A percentile compares a stretch with the other conserved stretches of the same genome.
Evolutionary conservation across 768 basidiomycete genomes (phyloP).

Genomic region (Fistulinella prunicolor): DNA sequence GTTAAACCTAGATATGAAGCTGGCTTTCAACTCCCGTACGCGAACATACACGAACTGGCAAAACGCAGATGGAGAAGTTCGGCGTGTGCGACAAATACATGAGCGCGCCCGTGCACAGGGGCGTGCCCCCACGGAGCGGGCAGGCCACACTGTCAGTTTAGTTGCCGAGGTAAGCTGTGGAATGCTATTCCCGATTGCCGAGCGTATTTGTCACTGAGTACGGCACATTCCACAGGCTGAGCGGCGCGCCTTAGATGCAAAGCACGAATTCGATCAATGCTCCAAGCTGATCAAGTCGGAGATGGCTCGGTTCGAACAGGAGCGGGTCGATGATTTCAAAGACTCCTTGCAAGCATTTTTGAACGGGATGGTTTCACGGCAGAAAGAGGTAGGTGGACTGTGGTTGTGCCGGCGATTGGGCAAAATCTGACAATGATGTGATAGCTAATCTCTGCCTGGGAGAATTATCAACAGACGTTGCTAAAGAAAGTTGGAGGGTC

Average conservation of each 20-base stretch:
- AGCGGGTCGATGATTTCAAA: conserved; percentile 93
- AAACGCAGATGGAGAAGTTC: conserved; percentile 68
- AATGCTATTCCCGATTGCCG: not conserved
- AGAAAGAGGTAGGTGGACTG: conserved; percentile 61
- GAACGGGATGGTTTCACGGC: conserved; percentile 80
- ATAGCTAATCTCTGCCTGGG: conserved; percentile 77
- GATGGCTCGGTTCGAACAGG: conserved; percentile 87
- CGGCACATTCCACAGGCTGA: conserved; percentile 58
- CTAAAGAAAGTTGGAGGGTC: conserved; percentile 44
- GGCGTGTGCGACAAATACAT: conserved; percentile 69
- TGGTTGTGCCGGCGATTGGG: too few species aligned
- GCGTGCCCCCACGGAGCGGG: conserved; percentile 62
- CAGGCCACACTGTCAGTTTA: conserved; percentile 70
- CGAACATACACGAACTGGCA: conserved; percentile 83
- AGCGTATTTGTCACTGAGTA: not conserved
- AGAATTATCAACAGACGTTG: conserved; percentile 73
- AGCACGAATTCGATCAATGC: conserved; percentile 85
- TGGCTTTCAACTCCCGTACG: conserved; percentile 85
- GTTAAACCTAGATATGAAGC: conserved; percentile 38
- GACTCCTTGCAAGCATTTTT: conserved; percentile 76
- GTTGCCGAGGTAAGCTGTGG: conserved; percentile 67
- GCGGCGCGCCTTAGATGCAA: conserved; percentile 75
- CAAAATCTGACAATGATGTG: not conserved
- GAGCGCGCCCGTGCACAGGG: conserved; percentile 83
- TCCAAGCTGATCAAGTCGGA: conserved; percentile 88